These are phyloP conservation scores for Darksidea phi DNA, from an alignment of 495 filamentous ascomycete species.

Conservation along the genomic window DNA sequence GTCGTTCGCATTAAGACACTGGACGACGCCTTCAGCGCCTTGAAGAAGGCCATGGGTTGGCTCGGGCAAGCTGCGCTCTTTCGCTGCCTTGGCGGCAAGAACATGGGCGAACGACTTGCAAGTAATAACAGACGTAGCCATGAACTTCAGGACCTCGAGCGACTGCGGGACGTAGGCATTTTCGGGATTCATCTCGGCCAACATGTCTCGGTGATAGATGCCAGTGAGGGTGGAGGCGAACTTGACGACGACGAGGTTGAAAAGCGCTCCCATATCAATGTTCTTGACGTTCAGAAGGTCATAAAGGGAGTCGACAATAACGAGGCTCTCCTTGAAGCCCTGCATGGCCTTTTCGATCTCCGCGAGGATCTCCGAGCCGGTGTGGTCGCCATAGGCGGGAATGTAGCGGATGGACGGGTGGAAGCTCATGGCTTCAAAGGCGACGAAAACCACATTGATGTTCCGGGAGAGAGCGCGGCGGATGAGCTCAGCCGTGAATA, in stretches of 20 bases:
- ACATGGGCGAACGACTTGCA: constrained; percentile 67
- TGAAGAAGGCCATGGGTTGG: constrained; percentile 78
- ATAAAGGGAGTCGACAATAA: constrained; percentile 33
- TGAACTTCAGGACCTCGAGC: constrained; percentile 59
- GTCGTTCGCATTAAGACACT: constrained; percentile 48
- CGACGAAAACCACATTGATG: constrained; percentile 22
- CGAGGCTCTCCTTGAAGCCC: constrained; percentile 13
- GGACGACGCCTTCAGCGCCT: constrained; percentile 68
- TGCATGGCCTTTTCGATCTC: constrained; percentile 11
- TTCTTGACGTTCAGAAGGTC: constrained; percentile 19
- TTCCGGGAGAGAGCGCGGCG: constrained; percentile 23
- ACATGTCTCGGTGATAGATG: constrained; percentile 69
- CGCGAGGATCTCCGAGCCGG: constrained; percentile 9
- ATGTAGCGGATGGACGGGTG: constrained; percentile 18
- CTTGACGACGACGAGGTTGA: constrained; percentile 52
- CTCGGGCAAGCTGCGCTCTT: constrained; percentile 64
- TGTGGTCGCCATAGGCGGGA: background rate
- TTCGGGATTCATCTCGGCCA: constrained; percentile 38
- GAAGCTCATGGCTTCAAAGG: constrained; percentile 7
- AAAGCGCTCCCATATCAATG: constrained; percentile 21
- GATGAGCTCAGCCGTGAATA: constrained; percentile 14
- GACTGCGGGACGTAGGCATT: constrained; percentile 66
- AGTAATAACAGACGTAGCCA: constrained; percentile 66
- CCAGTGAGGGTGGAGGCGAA: constrained; percentile 54
- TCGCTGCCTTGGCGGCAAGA: constrained; percentile 63